Evolutionary conservation across 306 rosid genomes (phyloP), one percentile per base, ranked within the genome.

Genomic region (Vigna unguiculata): DNA sequence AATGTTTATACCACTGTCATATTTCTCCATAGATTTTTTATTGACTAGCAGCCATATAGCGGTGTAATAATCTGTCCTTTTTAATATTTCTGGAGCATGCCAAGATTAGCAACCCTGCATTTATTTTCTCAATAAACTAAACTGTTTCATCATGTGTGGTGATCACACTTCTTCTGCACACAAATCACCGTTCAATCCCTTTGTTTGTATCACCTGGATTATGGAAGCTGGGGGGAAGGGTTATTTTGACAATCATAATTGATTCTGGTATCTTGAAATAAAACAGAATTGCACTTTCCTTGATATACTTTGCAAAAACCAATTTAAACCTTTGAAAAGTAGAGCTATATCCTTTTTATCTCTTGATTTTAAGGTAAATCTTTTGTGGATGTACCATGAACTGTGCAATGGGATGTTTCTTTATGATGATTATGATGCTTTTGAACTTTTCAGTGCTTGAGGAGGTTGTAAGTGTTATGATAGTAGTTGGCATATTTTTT

Each of bases 171-270:
- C 62, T 21, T 21, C 12, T 61, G 34, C 22, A 12, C 48, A 21
- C 14, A 24, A 40, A 40, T n/a, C 73, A 22, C 38, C 28, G 7
- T 46, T 49, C 46, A 7, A 24, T 13, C 38, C 41, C 16, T 24
- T 53, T 71, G n/a, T 24, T 53, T 71, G 34, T 46, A 28, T 57
- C 74, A 65, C 9, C 40, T 71, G 67, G 41, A 46, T 57, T 47
- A 34, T 75, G 71, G 49, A 75, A 47, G 4, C 49, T 75, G 54
- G 41, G 57, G 45, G 14, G 32, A 40, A 24, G 45, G 45, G 32
- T 28, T 45, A n/a, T 28, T 36, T 46, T 74, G 15, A 48, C 40
- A 3, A 22, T 48, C 28, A 9, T 14, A 76, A 64, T 52, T 38
- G 38, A 30, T 68, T 67, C 19, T 9, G 6, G 10, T 38, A 15